These are phyloP conservation scores for Boletus barrowsii DNA, from an alignment of 768 basidiomycete species.

Conservation along the genomic window DNA sequence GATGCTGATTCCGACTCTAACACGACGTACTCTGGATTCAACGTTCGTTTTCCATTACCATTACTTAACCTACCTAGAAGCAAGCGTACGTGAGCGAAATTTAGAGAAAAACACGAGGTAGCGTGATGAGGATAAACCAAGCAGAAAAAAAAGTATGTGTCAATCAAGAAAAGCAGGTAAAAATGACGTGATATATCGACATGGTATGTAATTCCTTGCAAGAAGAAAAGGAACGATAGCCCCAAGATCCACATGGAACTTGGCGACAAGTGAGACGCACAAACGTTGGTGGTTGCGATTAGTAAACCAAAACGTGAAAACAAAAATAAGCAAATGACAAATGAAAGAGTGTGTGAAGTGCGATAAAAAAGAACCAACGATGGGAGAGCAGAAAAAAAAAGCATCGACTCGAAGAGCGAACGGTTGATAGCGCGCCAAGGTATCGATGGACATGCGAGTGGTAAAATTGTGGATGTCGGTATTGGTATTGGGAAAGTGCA, in stretches of 20 bases:
- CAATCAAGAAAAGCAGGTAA: background rate
- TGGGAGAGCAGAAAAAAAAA: background rate
- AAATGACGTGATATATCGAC: conserved; percentile 2
- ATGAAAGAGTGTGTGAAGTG: background rate
- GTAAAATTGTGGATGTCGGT: background rate
- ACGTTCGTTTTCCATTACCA: conserved; percentile 2
- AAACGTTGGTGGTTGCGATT: background rate
- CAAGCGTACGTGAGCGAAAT: background rate
- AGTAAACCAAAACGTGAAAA: background rate
- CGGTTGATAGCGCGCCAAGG: conserved; percentile 10
- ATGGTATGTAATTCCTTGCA: conserved; percentile 19
- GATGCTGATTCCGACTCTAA: no score
- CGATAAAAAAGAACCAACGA: background rate
- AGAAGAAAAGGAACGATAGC: background rate
- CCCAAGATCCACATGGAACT: background rate
- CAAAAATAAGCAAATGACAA: background rate
- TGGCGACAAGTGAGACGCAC: background rate
- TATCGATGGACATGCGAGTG: conserved; percentile 6
- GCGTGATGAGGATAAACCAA: background rate
- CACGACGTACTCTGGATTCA: no score
- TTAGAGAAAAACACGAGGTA: no score
- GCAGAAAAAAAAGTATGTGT: background rate
- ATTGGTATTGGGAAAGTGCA: conserved; percentile 4
- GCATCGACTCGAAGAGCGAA: conserved; percentile 7
- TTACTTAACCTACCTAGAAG: conserved; percentile 1